These are phyloP conservation scores for Tetrahymena thermophila DNA, from an alignment of 73 alveolate genomes.

Conservation along the genomic window DNA sequence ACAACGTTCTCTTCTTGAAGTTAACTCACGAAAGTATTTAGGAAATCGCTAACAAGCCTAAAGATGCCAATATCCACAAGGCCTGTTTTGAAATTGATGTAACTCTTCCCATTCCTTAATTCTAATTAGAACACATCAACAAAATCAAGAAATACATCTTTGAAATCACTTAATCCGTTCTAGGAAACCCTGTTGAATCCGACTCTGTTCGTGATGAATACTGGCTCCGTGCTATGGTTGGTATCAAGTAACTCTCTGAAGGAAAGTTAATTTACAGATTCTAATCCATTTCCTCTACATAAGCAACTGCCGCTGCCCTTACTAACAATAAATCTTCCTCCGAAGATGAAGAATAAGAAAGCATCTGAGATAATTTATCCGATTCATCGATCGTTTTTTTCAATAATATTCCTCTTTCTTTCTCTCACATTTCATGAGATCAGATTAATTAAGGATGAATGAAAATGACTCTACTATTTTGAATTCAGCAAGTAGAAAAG, in stretches of 20 bases:
- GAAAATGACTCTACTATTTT: not conserved
- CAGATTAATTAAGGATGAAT: not conserved
- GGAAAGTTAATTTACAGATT: not conserved
- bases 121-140: not conserved
- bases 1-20: not conserved
- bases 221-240: constrained; percentile 5
- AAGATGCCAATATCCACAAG: not conserved
- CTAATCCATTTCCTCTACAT: not conserved
- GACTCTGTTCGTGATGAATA: not conserved
- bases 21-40: not conserved
- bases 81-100: not conserved
- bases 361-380: not conserved
- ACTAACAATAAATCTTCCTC: not conserved
- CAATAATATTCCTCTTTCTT: not conserved
- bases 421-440: not conserved
- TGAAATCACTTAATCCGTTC: not conserved
- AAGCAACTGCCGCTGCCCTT: not conserved
- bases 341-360: not conserved
- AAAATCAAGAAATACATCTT: not conserved
- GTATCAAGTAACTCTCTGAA: not conserved
- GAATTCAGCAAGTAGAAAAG: not conserved
- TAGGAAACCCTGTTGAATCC: not conserved
- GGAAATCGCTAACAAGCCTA: not conserved
- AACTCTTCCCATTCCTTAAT: not conserved
- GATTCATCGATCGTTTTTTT: not conserved